Percentiles rank a stretch among this genome's conserved stretches.
Evolutionary conservation across 2,329 filamentous ascomycete genomes (phyloP).

Genomic region (Beauveria medogensis): DNA sequence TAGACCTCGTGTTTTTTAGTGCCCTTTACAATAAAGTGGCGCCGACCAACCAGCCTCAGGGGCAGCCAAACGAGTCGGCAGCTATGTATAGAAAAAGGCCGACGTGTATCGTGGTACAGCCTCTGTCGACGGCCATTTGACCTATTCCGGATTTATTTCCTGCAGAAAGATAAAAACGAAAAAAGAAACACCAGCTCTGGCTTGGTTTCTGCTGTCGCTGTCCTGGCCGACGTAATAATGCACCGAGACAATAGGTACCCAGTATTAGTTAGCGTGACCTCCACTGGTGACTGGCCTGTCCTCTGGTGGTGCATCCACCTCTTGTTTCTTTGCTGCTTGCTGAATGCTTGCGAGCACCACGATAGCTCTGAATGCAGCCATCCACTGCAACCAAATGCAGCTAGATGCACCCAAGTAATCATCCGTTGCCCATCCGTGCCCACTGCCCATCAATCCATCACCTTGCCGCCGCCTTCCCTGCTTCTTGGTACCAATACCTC

Average conservation of each 20-base stretch:
- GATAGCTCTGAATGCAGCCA: neutral
- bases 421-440: neutral
- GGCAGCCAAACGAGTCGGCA: neutral
- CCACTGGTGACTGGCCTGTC: neutral
- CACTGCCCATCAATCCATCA: too few species aligned
- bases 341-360: neutral
- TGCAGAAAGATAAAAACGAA: neutral
- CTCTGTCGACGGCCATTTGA: neutral
- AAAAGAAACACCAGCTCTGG: neutral
- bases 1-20: neutral
- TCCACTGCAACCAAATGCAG: neutral
- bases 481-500: too few species aligned
- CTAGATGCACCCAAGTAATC: neutral
- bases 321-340: neutral
- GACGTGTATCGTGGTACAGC: neutral
- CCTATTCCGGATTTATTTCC: neutral
- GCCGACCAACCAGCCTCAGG: neutral
- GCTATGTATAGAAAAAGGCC: neutral
- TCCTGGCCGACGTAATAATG: neutral
- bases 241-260: neutral
- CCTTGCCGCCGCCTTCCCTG: too few species aligned
- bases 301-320: neutral
- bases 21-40: neutral
- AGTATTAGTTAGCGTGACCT: neutral
- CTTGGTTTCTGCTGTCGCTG: too few species aligned